Percentiles rank a stretch among this genome's conserved stretches.
Conservation (phyloP, 2,329 filamentous ascomycete species). For the Calycina marina region DNA sequence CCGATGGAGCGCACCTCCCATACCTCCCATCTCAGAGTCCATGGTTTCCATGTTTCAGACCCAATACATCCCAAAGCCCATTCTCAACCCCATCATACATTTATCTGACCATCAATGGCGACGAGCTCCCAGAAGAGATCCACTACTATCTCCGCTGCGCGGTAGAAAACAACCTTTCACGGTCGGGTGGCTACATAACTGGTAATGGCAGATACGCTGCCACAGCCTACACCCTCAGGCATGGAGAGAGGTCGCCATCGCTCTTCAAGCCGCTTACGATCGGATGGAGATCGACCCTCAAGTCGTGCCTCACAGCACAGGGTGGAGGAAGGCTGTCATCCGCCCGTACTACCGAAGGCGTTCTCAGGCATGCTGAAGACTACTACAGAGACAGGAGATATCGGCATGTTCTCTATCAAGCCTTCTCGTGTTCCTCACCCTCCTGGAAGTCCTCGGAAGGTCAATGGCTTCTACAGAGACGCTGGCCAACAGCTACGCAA, state of each 20-base stretch:
- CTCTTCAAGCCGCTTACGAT: background rate
- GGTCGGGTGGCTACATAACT: too few relatives aligned
- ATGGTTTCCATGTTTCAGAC: background rate
- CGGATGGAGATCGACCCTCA: background rate
- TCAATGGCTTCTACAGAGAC: slow-evolving; percentile 7
- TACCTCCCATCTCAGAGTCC: too few relatives aligned
- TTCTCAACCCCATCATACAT: too few relatives aligned
- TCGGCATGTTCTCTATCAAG: slow-evolving; percentile 43
- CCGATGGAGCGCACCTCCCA: too few relatives aligned
- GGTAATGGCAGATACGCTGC: too few relatives aligned
- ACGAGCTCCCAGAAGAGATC: too few relatives aligned
- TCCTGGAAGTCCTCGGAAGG: slow-evolving; percentile 13
- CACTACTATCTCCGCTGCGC: too few relatives aligned
- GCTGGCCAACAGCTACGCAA: slow-evolving; percentile 7
- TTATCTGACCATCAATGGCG: too few relatives aligned
- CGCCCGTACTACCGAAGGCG: slow-evolving; percentile 34
- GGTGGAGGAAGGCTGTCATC: slow-evolving; percentile 23
- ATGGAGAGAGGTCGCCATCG: too few relatives aligned
- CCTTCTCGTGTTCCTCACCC: slow-evolving; percentile 22
- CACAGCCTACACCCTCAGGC: too few relatives aligned
- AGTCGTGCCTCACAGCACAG: background rate
- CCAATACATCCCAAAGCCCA: background rate
- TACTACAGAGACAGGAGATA: slow-evolving; percentile 51
- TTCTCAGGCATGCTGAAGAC: slow-evolving; percentile 52
- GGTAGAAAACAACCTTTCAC: too few relatives aligned